phyloP scores from a whole-genome alignment of 352 stramenopile species.

The Pythium volutum region DNA sequence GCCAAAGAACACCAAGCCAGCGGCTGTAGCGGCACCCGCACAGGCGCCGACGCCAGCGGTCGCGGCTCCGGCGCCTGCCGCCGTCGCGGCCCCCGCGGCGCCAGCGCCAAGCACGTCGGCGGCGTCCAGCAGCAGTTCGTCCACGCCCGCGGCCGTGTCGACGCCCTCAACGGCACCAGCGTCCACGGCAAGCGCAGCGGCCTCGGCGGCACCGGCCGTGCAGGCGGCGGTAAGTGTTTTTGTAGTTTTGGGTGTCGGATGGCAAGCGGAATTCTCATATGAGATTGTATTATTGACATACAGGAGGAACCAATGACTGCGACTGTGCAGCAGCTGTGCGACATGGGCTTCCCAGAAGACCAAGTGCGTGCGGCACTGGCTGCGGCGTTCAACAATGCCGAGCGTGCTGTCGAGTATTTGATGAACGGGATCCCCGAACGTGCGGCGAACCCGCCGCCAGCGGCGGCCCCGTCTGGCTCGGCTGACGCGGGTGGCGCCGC shows the following conservation, averaged over 20 bases:
- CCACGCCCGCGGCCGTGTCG: slow-evolving; percentile 53
- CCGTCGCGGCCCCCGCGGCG: slow-evolving; percentile 23
- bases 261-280: no score
- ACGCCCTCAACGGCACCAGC: slow-evolving; percentile 61
- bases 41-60: slow-evolving; percentile 23
- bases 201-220: slow-evolving; percentile 22
- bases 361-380: slow-evolving; percentile 73
- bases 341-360: slow-evolving; percentile 89
- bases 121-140: slow-evolving; percentile 63
- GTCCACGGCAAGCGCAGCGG: slow-evolving; percentile 32
- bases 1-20: slow-evolving; percentile 58
- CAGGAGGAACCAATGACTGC: slow-evolving; percentile 49
- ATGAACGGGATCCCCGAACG: slow-evolving; percentile 86
- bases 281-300: not conserved
- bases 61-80: slow-evolving; percentile 29
- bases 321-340: slow-evolving; percentile 67
- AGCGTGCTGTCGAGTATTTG: slow-evolving; percentile 86
- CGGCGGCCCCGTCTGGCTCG: slow-evolving; percentile 23
- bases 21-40: slow-evolving; percentile 29
- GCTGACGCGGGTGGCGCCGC: slow-evolving; percentile 24
- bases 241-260: not conserved
- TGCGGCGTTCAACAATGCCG: slow-evolving; percentile 85
- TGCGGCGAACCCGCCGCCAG: slow-evolving; percentile 27
- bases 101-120: slow-evolving; percentile 61
- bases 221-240: slow-evolving; percentile 22